phyloP scores from a whole-genome alignment of 2,329 filamentous ascomycete species.

The Aureobasidium sp. region DNA sequence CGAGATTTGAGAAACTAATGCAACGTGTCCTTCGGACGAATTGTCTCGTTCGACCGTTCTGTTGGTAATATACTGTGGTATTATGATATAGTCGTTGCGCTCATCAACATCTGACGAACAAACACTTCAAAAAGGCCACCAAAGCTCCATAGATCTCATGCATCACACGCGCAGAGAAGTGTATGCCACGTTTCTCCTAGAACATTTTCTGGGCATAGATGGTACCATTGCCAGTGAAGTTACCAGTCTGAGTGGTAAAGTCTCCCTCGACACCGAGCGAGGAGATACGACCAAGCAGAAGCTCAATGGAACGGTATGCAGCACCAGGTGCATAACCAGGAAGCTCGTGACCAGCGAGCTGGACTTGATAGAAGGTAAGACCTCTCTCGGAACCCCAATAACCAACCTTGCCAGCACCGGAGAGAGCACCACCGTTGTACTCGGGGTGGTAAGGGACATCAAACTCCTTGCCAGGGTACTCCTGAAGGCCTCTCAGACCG shows the following conservation, averaged over 20 bases:
- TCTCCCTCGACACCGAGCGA: slow-evolving; percentile 39
- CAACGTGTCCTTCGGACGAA: no score
- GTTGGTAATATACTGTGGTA: no score
- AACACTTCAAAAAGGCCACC: not conserved
- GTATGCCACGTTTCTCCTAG: not conserved
- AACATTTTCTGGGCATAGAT: slow-evolving; percentile 5
- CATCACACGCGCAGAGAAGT: not conserved
- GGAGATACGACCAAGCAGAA: slow-evolving; percentile 62
- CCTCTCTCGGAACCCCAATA: slow-evolving; percentile 24
- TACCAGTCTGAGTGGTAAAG: slow-evolving; percentile 32
- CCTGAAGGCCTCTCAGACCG: slow-evolving; percentile 25
- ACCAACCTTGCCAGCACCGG: slow-evolving; percentile 24
- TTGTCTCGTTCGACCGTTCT: no score
- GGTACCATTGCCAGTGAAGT: slow-evolving; percentile 21
- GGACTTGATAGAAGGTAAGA: slow-evolving; percentile 25
- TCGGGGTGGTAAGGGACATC: slow-evolving; percentile 23
- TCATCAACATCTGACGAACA: not conserved
- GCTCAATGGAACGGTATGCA: slow-evolving; percentile 66
- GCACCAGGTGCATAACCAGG: slow-evolving; percentile 32
- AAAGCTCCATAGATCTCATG: not conserved
- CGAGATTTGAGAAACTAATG: no score
- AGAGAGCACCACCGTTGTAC: slow-evolving; percentile 7
- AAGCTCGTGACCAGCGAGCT: slow-evolving; percentile 25
- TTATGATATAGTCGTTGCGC: no score
- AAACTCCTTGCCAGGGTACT: slow-evolving; percentile 21